phyloP scores from a whole-genome alignment of 1,284 basidiomycete genomes.

The Jaminaea rosea region DNA sequence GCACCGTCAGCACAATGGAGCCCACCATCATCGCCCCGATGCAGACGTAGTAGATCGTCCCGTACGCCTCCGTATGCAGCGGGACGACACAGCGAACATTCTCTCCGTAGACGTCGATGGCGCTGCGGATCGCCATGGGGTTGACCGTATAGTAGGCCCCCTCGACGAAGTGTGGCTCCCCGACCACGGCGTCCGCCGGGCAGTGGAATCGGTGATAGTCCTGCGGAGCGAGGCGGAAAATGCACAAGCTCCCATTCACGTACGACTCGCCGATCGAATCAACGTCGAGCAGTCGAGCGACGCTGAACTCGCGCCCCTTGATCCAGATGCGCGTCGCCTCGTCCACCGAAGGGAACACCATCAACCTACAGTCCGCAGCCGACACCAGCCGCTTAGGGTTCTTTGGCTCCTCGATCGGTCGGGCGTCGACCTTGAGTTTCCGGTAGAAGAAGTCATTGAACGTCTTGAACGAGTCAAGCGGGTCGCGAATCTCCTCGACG shows the following conservation, averaged over 20 bases:
- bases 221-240: conserved; percentile 65
- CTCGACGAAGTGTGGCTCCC: conserved; percentile 51
- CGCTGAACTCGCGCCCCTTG: conserved; percentile 86
- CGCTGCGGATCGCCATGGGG: conserved; percentile 67
- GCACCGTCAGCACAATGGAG: conserved; percentile 68
- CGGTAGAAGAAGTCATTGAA: conserved; percentile 89
- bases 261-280: conserved; percentile 74
- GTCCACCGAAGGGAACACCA: conserved; percentile 75
- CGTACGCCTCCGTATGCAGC: conserved; percentile 43
- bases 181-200: conserved; percentile 67
- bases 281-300: conserved; percentile 66
- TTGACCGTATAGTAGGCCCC: conserved; percentile 51
- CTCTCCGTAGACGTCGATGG: conserved; percentile 87
- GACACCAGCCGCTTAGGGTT: conserved; percentile 72
- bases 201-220: conserved; percentile 95
- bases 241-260: conserved; percentile 49
- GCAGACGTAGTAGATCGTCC: conserved; percentile 34
- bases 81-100: conserved; percentile 57
- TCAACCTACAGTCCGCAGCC: conserved; percentile 84
- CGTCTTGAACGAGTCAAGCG: conserved; percentile 71
- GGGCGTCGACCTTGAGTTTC: conserved; percentile 72
- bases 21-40: conserved; percentile 54
- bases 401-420: conserved; percentile 65
- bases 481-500: conserved; percentile 70
- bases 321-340: conserved; percentile 90